Base-by-base conservation (phyloP, 148 eudicot species). In the Rheum nobile region DNA sequence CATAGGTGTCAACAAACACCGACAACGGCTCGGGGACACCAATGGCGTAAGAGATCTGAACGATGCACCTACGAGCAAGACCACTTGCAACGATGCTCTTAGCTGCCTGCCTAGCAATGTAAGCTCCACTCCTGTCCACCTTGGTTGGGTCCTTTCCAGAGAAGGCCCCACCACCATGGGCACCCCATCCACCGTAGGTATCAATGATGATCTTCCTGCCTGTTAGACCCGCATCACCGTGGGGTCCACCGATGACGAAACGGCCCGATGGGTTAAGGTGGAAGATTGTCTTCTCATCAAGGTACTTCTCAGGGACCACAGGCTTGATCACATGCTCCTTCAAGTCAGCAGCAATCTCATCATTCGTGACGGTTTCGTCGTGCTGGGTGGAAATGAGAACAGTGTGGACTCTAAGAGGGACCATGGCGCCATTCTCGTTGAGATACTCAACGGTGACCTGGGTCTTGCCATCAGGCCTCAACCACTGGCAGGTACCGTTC, bases 1-100 rank as follows among this genome's bases (percentile, higher is more conserved):
- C 81, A 44, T 85, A 88, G 57, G 81, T 84, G 82, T 88, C 91
- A 10, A 88, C 91, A 71, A 88, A 88, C 52, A 88, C 87, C 0
- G 91, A 88, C 77, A 88, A 79, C 1, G 91, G 91, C 84, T 88
- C 91, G 1, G 91, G 91, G 41, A 88, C 89, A 74, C 91, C 91
- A 63, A 87, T 88, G 46, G 91, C 91, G 43, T 88, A 88, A 5
- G 91, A 88, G 59, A 88, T 85, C 83, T 88, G 91, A 47, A 88
- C 91, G 55, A 84, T 79, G 63, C 85, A 85, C 89, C 91, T 84
- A 9, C 91, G 67, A 63, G 91, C 91, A 14, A 85, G 86, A 35
- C 89, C 89, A 42, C 71, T 88, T 2, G 91, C 91, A 0, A 88
- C 89, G 21, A 88, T 88, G 74, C 90, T 87, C 85, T 87, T 85